Base-by-base conservation (phyloP, 345 rosid genomes). In the Stellera chamaejasme region DNA sequence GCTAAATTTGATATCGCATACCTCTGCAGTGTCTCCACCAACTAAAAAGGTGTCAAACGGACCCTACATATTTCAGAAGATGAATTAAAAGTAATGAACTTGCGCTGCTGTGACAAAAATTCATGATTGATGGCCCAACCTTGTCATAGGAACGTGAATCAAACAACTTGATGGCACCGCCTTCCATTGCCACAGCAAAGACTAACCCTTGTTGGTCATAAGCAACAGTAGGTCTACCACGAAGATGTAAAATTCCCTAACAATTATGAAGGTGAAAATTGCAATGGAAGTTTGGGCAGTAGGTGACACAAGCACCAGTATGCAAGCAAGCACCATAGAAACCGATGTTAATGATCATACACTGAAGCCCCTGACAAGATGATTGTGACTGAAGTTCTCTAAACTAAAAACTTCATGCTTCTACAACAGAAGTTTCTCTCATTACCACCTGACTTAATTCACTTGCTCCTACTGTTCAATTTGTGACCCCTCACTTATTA, bases 111-210 rank as follows among this genome's bases (percentile, higher is more conserved):
- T 46, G 47, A 44, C 10, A 54, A 10, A 45, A 64, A 51, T 19
- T 32, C 50, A 26, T 36, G 48, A 10, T 45, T 56, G 27, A 25
- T 10, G 48, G 11, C 55, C 55, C 46, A 65, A 89, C 97, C 99
- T 89, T 93, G 67, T 89, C 99, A 50, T 87, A 89, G 49, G 92
- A 80, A 66, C 96, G 86, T 47, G 96, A 93, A 72, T 93, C 97
- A 75, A 93, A 93, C 58, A 93, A 70, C 70, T 93, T 93, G 66
- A 89, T 87, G 42, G 96, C 99, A 63, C 97, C 96, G 48, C 96
- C 97, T 90, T 93, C 97, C 97, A 90, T 85, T 58, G 96, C 96
- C 76, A 93, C 95, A 10, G 99, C 97, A 80, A 93, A 93, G 50
- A 93, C 99, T 49, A 93, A 85, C 55, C 92, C 99, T 75, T 93